Evolutionary conservation across 2,329 filamentous ascomycete species (phyloP), one percentile per base, ranked within the genome.

Genomic region (Drechslera avenae): DNA sequence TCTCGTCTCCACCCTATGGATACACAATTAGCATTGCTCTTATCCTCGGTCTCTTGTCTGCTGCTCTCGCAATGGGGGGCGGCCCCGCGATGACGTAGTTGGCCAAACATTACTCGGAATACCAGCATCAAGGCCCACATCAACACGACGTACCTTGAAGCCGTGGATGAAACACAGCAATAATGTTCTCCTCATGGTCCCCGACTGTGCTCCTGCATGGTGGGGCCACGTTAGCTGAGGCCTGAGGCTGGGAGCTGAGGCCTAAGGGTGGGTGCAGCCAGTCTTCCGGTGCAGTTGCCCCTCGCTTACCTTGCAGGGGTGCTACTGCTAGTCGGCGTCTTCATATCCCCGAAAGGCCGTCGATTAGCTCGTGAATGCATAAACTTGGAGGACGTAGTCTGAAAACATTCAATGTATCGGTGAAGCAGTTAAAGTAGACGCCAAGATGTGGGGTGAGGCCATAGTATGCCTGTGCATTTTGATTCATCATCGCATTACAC

Each of bases 131-230:
- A 28, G 2, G 3, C 26, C 26, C 2, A 10, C 2, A 10, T 13
- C 2, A 12, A 28, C 26, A 10, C 9, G 10, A 41, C 64, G 34
- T 66, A 86, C 84, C 82, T 94, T 91, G 83, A 95, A 95, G 70
- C 90, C 90, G 74, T 95, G 90, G 54, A 94, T 90, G 73, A 94
- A 94, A 69, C 88, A 89, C 52, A 95, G 77, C 32, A 95, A 75
- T 31, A 95, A 76, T 51, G 89, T 94, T 77, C 90, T 91, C 79
- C 87, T 89, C 83, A 86, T 87, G 52, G 74, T 83, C 60, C 59
- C 54, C 48, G 60, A 59, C 65, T 63, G 44, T 68, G 62, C 63
- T 65, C 68, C 71, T 68, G 63, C 71, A 73, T 73, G 47, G 57
- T 52, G 50, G 56, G 54, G 54, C 52, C 30, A 50, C 44, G 37